Evolutionary conservation across 1,284 basidiomycete genomes (phyloP), one percentile per base, ranked within the genome.

Genomic region (Cutaneotrichosporon curvatum): DNA sequence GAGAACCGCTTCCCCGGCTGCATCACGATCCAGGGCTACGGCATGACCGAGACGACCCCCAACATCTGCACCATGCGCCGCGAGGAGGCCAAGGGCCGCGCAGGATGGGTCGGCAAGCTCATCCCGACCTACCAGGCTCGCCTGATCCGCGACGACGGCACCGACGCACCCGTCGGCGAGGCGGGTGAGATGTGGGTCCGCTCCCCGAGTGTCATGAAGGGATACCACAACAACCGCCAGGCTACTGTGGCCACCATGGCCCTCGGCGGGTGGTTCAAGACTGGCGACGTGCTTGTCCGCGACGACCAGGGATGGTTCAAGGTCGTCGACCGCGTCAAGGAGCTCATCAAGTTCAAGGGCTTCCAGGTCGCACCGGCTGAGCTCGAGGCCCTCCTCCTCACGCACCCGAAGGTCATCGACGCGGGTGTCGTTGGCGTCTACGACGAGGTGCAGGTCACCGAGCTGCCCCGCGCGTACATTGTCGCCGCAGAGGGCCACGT

Each of bases 201-300:
- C 43, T 87, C 87, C 0, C 83, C 84, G 0, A 80, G 75, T 4
- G 74, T 90, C 43, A 89, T 89, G 85, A 87, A 86, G 79, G 75
- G 75, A 5, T 78, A 78, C 58, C 69, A 74, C 56, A 82, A 82
- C 60, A 85, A 87, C 53, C 71, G 74, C 0, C 66, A 70, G n/a
- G 85, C 85, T 7, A 89, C 85, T 0, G 66, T 67, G 11, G 75
- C 79, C 9, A 69, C 80, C 4, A 45, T 53, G 42, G 45, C 41
- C 2, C 44, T 44, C 1, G 67, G 64, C 0, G 77, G 79, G 3
- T 91, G 84, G 84, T 84, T 87, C 75, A 86, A 85, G 74, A 90
- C 85, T 0, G 87, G 87, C 1, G 87, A 90, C 65, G 78, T 88
- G 7, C 46, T 51, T 0, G 65, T 76, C 10, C 67, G 77, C 4